phyloP scores from a whole-genome alignment of 2,329 filamentous ascomycete genomes.

The Amylocarpus encephaloides region DNA sequence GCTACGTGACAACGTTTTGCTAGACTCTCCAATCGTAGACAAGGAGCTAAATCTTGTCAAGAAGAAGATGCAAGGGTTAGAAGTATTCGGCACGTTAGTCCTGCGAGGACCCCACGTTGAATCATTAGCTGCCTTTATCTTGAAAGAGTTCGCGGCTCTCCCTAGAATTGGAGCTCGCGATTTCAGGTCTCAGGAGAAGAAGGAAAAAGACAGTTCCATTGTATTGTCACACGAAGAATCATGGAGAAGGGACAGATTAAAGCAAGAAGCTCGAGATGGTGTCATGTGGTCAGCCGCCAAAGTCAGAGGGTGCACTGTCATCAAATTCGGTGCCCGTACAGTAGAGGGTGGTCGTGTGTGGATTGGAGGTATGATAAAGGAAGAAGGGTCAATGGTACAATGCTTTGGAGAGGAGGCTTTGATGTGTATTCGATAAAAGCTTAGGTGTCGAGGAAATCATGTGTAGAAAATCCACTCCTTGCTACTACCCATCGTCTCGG shows the following conservation, averaged over 20 bases:
- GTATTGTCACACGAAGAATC: slow-evolving; percentile 38
- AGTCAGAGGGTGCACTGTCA: slow-evolving; percentile 75
- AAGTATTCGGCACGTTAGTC: slow-evolving; percentile 79
- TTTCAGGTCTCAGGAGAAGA: slow-evolving; percentile 54
- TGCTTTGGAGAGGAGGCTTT: slow-evolving; percentile 76
- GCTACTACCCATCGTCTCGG: too few relatives aligned
- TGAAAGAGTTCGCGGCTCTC: slow-evolving; percentile 68
- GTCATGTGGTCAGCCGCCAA: slow-evolving; percentile 78
- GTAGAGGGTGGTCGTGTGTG: slow-evolving; percentile 77
- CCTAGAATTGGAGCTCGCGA: slow-evolving; percentile 79
- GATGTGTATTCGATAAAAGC: slow-evolving; percentile 58
- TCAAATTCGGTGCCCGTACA: slow-evolving; percentile 81
- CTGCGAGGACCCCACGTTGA: slow-evolving; percentile 67
- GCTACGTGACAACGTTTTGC: slow-evolving; percentile 76
- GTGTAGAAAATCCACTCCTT: too few relatives aligned
- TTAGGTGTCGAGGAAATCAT: background rate
- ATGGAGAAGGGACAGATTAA: slow-evolving; percentile 51
- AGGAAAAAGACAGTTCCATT: slow-evolving; percentile 36
- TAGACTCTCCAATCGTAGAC: slow-evolving; percentile 50
- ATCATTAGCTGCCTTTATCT: slow-evolving; percentile 64
- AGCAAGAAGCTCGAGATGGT: slow-evolving; percentile 50
- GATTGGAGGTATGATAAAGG: slow-evolving; percentile 67
- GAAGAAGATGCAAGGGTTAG: slow-evolving; percentile 66
- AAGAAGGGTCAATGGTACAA: slow-evolving; percentile 64
- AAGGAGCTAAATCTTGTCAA: slow-evolving; percentile 37